These are phyloP conservation scores for Brettanomyces anomalus DNA, from an alignment of 805 yeast species.

Conservation along the genomic window DNA sequence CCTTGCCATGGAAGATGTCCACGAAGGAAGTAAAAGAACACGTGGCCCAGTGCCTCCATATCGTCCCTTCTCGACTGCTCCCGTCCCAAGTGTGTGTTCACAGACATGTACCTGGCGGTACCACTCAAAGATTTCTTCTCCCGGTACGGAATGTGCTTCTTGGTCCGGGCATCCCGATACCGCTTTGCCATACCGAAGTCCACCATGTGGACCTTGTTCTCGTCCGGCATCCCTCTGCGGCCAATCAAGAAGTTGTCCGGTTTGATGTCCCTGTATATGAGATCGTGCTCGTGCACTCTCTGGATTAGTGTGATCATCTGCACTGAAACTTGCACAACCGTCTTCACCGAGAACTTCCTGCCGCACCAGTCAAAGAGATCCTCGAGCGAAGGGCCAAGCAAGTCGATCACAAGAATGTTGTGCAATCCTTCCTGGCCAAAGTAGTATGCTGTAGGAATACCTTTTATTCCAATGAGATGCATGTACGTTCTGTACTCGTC, in stretches of 20 bases:
- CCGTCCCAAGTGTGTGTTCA: slow-evolving; percentile 93
- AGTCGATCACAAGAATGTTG: slow-evolving; percentile 87
- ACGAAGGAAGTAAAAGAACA: slow-evolving; percentile 85
- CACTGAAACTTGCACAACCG: slow-evolving; percentile 87
- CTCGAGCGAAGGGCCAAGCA: slow-evolving; percentile 91
- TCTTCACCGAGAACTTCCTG: slow-evolving; percentile 75
- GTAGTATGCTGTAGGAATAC: slow-evolving; percentile 94
- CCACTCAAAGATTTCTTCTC: slow-evolving; percentile 95
- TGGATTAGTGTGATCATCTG: slow-evolving; percentile 90
- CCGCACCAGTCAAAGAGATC: slow-evolving; percentile 99
- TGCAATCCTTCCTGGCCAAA: slow-evolving; percentile 98
- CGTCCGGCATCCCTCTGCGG: slow-evolving; percentile 74
- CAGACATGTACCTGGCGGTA: slow-evolving; percentile 97
- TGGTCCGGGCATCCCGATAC: slow-evolving; percentile 93
- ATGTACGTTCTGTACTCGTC: slow-evolving; percentile 97
- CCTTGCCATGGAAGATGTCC: slow-evolving; percentile 99
- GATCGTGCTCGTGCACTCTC: slow-evolving; percentile 78
- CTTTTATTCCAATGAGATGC: slow-evolving; percentile 69
- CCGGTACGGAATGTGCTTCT: slow-evolving; percentile 92
- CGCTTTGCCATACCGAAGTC: slow-evolving; percentile 99
- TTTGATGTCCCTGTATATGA: slow-evolving; percentile 93
- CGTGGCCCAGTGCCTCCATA: slow-evolving; percentile 93
- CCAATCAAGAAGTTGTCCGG: slow-evolving; percentile 97
- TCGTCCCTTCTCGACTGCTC: slow-evolving; percentile 97
- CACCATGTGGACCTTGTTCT: slow-evolving; percentile 78